Evolutionary conservation across 305 asterid species (phyloP).

Genomic region (Petunia hybrid): DNA sequence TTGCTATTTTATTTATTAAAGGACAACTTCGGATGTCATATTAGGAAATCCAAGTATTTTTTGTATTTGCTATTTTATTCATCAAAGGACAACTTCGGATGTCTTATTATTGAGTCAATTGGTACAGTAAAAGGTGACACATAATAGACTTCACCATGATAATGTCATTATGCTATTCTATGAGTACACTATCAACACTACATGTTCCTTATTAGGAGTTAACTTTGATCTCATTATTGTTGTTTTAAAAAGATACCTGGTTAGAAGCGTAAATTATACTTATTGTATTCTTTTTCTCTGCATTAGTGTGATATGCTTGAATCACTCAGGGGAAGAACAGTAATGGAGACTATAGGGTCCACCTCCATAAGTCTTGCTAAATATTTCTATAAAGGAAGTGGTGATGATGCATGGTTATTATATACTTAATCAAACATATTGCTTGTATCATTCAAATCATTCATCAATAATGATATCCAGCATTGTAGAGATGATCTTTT

Average conservation of each 20-base stretch:
- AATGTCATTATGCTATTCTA: conserved; percentile 23
- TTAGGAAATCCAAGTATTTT: background rate
- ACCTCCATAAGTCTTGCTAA: background rate
- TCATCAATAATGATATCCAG: background rate
- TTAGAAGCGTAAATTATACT: conserved; percentile 28
- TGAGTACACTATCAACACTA: conserved; percentile 2
- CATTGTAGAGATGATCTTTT: background rate
- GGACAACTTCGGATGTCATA: background rate
- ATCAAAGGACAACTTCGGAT: background rate
- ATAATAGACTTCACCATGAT: background rate
- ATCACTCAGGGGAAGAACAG: conserved; percentile 20
- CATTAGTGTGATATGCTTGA: conserved; percentile 28
- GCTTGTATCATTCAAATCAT: conserved; percentile 16
- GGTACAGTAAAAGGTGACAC: conserved; percentile 13
- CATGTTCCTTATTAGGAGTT: background rate
- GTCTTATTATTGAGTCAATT: background rate
- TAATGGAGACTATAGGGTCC: conserved; percentile 28
- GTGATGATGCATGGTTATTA: background rate
- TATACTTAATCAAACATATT: background rate
- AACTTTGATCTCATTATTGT: conserved; percentile 8
- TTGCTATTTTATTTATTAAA: background rate
- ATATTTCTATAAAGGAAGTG: background rate
- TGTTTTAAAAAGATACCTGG: conserved; percentile 26
- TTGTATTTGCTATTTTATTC: background rate
- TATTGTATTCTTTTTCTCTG: conserved; percentile 15